Percentiles rank a stretch among this genome's conserved stretches.
Evolutionary conservation across 2,329 filamentous ascomycete species (phyloP).

Genomic region (Cladosporium halotolerans): DNA sequence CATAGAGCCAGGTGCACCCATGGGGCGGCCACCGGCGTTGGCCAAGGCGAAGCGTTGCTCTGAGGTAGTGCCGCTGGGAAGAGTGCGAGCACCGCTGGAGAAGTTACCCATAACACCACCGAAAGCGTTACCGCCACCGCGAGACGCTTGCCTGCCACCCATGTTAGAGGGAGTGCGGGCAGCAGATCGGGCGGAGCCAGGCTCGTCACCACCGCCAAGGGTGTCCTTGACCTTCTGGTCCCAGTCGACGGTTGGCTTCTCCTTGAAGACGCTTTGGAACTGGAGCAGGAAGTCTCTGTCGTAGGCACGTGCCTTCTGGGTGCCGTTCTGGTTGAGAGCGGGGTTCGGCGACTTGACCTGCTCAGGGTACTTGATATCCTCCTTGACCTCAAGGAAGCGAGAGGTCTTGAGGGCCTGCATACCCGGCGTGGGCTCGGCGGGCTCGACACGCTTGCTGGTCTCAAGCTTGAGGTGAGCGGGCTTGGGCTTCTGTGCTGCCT

Average conservation of each 20-base stretch:
- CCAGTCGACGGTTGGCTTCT: conserved; percentile 93
- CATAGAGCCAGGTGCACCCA: conserved; percentile 46
- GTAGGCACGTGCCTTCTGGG: conserved; percentile 83
- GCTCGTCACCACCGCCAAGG: conserved; percentile 67
- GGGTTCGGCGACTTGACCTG: conserved; percentile 87
- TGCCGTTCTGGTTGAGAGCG: conserved; percentile 73
- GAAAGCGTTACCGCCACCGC: conserved; percentile 33
- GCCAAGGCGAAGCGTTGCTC: conserved; percentile 58
- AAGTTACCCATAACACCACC: conserved; percentile 67
- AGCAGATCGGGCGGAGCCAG: conserved; percentile 54
- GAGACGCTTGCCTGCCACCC: conserved; percentile 45
- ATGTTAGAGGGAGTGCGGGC: conserved; percentile 48
- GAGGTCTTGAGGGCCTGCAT: conserved; percentile 90
- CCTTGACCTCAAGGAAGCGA: conserved; percentile 75
- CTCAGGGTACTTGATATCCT: conserved; percentile 68
- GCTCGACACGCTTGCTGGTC: conserved; percentile 79
- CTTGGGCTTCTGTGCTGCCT: conserved; percentile 64
- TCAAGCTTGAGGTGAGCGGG: conserved; percentile 84
- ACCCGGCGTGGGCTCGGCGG: conserved; percentile 85
- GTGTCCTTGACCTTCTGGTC: conserved; percentile 78
- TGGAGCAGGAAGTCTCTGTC: conserved; percentile 92
- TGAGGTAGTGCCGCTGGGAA: conserved; percentile 72
- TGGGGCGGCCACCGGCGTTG: conserved; percentile 16
- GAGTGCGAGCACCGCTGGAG: conserved; percentile 46
- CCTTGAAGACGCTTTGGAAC: conserved; percentile 92